Evolutionary conservation across 805 yeast genomes (phyloP), one percentile per base, ranked within the genome.

Genomic region (Kodamaea jinghongensis): DNA sequence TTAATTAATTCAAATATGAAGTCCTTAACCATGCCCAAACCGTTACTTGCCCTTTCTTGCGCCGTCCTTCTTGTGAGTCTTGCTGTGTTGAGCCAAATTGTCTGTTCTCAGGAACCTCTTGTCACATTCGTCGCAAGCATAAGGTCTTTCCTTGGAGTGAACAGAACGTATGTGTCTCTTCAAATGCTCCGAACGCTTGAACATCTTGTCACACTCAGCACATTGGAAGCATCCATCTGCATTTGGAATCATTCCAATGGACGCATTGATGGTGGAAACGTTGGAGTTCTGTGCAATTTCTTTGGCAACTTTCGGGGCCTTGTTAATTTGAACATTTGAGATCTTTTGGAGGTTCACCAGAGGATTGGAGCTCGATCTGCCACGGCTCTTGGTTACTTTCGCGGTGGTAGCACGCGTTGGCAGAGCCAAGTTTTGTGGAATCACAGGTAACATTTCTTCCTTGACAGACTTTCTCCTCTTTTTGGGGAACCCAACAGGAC

Each of bases 61-160:
- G 8, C 33, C 38, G 25, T 39, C 42, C 38, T 39, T 39, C 38
- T 34, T 39, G 41, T 68, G 73, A 4, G 73, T 68, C 48, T 68
- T 68, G 48, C 66, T 58, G 45, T 68, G 73, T 45, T 68, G 73
- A 5, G 71, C 71, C 54, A 68, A 59, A 44, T 68, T 68, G 48
- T 68, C 73, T 4, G 67, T 60, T 36, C 73, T 50, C 38, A 63
- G 56, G 41, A 68, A 68, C 52, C 66, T 67, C 58, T 68, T 68
- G 15, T 67, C 73, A 47, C 73, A 68, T 47, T 62, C 65, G 43
- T 67, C 67, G 51, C 73, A 68, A 44, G 65, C 72, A 52, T 67
- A 67, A 2, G 73, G 73, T 12, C 73, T 52, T 39, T 67, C 65
- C 45, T 65, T 67, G n/a, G 70, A 63, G 50, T 68, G 73, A 30